These are phyloP conservation scores for Wallacemonas sp. DNA, from an alignment of 208 protist genomes.

Conservation along the genomic window DNA sequence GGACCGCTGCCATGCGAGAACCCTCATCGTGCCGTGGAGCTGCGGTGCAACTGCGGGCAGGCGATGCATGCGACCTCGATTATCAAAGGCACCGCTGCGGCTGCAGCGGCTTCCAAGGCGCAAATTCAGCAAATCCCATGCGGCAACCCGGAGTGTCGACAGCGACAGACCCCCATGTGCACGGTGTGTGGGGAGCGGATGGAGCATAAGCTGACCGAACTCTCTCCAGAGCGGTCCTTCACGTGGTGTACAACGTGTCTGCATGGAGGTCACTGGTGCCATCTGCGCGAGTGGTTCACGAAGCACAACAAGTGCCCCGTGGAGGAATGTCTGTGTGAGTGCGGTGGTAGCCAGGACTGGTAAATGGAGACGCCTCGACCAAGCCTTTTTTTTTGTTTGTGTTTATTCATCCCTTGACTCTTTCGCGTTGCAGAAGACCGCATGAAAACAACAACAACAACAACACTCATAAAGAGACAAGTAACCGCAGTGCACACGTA, in stretches of 20 bases:
- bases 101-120: conserved; percentile 4
- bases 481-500: no score
- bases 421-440: neutral
- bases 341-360: conserved; percentile 20
- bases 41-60: conserved; percentile 79
- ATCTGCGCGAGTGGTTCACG: conserved; percentile 83
- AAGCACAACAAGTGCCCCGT: conserved; percentile 85
- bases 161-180: conserved; percentile 74
- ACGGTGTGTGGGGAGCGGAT: conserved; percentile 75
- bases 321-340: conserved; percentile 80
- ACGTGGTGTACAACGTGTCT: conserved; percentile 88
- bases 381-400: no score
- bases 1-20: neutral
- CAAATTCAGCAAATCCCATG: conserved; percentile 40
- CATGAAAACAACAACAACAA: neutral
- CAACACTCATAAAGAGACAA: no score
- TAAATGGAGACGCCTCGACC: no score
- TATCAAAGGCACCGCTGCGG: conserved; percentile 22
- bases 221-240: conserved; percentile 58
- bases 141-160: conserved; percentile 59
- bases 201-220: conserved; percentile 42
- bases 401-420: no score
- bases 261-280: conserved; percentile 83
- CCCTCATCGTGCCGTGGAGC: conserved; percentile 37
- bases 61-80: conserved; percentile 52